Conservation (phyloP, 2,329 filamentous ascomycete genomes). For the Botrytis paeoniae region DNA sequence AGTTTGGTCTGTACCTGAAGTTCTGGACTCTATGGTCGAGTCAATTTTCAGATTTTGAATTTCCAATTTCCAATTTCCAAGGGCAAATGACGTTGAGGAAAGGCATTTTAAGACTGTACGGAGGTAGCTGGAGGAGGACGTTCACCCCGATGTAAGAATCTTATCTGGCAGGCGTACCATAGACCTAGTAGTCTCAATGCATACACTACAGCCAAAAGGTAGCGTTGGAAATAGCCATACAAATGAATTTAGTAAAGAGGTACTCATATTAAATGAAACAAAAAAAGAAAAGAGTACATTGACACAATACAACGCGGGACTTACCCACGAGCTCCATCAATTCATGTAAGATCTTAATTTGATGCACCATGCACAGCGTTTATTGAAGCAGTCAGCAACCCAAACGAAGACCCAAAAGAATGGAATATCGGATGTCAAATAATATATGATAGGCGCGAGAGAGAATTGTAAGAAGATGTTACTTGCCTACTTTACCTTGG, state of each 20-base stretch:
- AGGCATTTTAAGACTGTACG: neutral
- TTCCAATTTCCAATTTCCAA: neutral
- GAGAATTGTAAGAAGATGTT: slow-evolving; percentile 11
- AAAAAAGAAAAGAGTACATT: neutral
- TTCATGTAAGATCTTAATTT: slow-evolving; percentile 19
- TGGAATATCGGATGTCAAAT: neutral
- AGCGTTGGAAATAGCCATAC: neutral
- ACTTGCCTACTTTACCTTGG: slow-evolving; percentile 5
- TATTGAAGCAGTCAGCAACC: slow-evolving; percentile 18
- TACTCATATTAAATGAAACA: neutral
- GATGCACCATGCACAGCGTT: slow-evolving; percentile 22
- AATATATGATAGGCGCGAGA: slow-evolving; percentile 19
- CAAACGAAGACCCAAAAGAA: slow-evolving; percentile 2
- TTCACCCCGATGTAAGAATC: neutral
- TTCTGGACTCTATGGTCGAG: neutral
- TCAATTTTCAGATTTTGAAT: neutral
- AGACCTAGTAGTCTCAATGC: neutral
- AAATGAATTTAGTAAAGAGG: neutral
- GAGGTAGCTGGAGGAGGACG: neutral
- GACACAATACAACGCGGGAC: slow-evolving; percentile 9
- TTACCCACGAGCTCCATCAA: neutral
- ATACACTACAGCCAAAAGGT: neutral
- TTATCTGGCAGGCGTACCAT: neutral
- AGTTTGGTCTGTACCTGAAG: neutral
- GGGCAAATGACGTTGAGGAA: neutral